Conservation (phyloP, 192 early-diverging fungal species). For the Diversispora eburnea region DNA sequence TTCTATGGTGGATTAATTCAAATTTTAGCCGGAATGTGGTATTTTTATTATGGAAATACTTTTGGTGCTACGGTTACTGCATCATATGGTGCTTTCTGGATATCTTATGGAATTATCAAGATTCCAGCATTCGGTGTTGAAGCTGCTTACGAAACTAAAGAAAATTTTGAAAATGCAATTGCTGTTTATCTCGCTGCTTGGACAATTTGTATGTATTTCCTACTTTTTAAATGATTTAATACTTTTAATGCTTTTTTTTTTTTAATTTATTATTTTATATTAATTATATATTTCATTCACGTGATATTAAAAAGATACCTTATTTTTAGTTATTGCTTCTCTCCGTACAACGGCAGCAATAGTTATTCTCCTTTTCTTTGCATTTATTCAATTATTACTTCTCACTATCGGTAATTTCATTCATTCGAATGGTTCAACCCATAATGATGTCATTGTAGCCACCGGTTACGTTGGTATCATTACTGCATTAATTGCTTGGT, state of each 20-base stretch:
- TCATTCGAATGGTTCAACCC: slow-evolving; percentile 32
- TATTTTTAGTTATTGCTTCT: slow-evolving; percentile 64
- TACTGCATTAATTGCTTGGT: slow-evolving; percentile 75
- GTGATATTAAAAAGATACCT: slow-evolving; percentile 41
- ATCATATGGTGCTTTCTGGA: slow-evolving; percentile 67
- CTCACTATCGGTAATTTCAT: slow-evolving; percentile 61
- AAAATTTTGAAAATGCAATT: slow-evolving; percentile 30
- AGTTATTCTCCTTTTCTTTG: slow-evolving; percentile 62
- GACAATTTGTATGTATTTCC: slow-evolving; percentile 37
- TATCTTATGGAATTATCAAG: slow-evolving; percentile 56
- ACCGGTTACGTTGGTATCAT: slow-evolving; percentile 65
- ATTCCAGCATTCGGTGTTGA: slow-evolving; percentile 54
- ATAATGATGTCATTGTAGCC: slow-evolving; percentile 34
- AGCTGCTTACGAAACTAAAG: slow-evolving; percentile 25
- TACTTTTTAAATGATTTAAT: neutral
- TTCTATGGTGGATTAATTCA: slow-evolving; percentile 77
- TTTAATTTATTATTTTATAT: neutral
- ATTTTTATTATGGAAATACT: slow-evolving; percentile 72
- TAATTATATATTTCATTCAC: too few species aligned
- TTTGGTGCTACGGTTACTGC: slow-evolving; percentile 81
- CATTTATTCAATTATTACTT: slow-evolving; percentile 67
- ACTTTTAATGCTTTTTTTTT: neutral
- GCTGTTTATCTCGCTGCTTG: slow-evolving; percentile 61
- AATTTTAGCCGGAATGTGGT: slow-evolving; percentile 81
- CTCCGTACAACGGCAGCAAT: slow-evolving; percentile 61